phyloP scores from a whole-genome alignment of 169 alveolate species.

The Plasmodium adleri region DNA sequence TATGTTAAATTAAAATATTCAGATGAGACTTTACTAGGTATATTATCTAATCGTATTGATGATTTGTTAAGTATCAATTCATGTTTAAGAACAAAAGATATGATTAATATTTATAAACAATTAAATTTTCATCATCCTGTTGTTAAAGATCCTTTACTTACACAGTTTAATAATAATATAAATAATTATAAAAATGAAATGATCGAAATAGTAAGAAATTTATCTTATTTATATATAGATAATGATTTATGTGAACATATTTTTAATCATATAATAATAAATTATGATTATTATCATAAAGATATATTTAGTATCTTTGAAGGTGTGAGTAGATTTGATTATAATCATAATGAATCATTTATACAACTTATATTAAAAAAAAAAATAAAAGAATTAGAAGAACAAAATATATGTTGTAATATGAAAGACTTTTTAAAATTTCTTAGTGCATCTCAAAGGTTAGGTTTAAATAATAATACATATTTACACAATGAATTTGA shows the following conservation, averaged over 20 bases:
- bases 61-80: conserved; percentile 39
- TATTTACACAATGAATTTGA: conserved; percentile 62
- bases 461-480: conserved; percentile 35
- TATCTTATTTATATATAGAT: conserved; percentile 54
- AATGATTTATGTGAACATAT: conserved; percentile 11
- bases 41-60: conserved; percentile 37
- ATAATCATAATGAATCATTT: background rate
- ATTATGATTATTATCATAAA: conserved; percentile 54
- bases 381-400: conserved; percentile 38
- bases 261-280: conserved; percentile 32
- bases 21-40: conserved; percentile 62
- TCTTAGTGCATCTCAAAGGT: conserved; percentile 47
- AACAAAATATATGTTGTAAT: conserved; percentile 15
- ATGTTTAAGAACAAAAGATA: conserved; percentile 41
- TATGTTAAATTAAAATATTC: conserved; percentile 72
- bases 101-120: conserved; percentile 58
- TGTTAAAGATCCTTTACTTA: conserved; percentile 34
- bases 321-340: conserved; percentile 41
- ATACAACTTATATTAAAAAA: conserved; percentile 21
- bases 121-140: conserved; percentile 67
- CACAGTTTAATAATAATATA: conserved; percentile 30
- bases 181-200: conserved; percentile 62
- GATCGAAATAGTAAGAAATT: conserved; percentile 27
- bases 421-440: conserved; percentile 61
- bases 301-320: conserved; percentile 46